These are phyloP conservation scores for Cicer pinnatifidum DNA, from an alignment of 306 rosid genomes.

Conservation along the genomic window DNA sequence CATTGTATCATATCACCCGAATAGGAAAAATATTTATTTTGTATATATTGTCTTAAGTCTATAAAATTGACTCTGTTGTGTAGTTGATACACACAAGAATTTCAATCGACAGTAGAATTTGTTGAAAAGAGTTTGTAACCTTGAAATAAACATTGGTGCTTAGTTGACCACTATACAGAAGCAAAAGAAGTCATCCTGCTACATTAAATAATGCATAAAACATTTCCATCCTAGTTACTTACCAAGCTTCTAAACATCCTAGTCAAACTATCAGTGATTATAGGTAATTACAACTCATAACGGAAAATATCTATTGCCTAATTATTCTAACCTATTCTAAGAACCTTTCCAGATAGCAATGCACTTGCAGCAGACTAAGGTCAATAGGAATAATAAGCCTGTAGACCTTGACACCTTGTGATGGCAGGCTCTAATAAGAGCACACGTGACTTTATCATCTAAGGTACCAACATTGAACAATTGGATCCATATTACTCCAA, in stretches of 20 bases:
- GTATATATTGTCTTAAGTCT: background rate
- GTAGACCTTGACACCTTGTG: background rate
- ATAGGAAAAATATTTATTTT: background rate
- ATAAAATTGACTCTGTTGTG: background rate
- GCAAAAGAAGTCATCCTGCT: background rate
- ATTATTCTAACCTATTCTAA: too few species aligned
- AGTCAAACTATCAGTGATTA: too few species aligned
- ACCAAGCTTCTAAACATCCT: too few species aligned
- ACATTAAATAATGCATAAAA: too few species aligned
- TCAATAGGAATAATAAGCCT: slow-evolving; percentile 4
- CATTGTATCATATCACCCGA: background rate
- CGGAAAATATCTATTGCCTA: too few species aligned
- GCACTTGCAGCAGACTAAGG: slow-evolving; percentile 7
- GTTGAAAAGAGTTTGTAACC: background rate
- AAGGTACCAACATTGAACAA: slow-evolving; percentile 33
- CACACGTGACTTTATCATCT: slow-evolving; percentile 16
- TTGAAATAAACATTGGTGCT: background rate
- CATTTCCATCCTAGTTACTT: too few species aligned
- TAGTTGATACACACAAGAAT: background rate
- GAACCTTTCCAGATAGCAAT: slow-evolving; percentile 9
- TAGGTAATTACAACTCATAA: too few species aligned
- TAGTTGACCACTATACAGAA: background rate
- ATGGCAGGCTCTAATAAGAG: slow-evolving; percentile 28
- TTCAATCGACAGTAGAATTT: too few species aligned
- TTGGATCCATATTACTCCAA: slow-evolving; percentile 10